A percentile compares a stretch with the other conserved stretches of the same genome.
These are phyloP conservation scores for Marchantia paleacea DNA, from an alignment of 225 moss, liverwort and hornwort genomes.

Conservation along the genomic window DNA sequence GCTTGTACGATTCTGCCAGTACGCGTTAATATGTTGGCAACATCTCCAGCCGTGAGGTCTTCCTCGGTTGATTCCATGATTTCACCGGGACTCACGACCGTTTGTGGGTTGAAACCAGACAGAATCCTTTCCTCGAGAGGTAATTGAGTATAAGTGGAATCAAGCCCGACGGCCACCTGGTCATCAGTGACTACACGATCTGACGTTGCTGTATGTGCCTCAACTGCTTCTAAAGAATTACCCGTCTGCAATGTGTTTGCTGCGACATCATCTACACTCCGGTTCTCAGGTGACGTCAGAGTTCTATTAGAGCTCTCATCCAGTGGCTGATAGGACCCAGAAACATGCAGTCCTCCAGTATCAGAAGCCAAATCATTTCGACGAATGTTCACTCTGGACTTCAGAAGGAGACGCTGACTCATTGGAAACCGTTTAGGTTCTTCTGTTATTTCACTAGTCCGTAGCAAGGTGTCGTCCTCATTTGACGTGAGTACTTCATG, in stretches of 20 bases:
- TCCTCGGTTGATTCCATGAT: background rate
- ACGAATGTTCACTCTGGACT: background rate
- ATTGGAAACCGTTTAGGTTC: background rate
- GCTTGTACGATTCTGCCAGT: constrained; percentile 18
- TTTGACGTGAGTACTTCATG: background rate
- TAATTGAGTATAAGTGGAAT: background rate
- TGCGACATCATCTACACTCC: background rate
- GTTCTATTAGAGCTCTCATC: background rate
- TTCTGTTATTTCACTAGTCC: background rate
- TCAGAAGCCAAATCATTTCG: background rate
- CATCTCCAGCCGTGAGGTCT: constrained; percentile 11
- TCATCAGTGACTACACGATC: background rate
- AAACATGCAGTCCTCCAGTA: background rate
- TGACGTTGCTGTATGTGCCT: background rate
- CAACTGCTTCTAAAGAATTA: background rate
- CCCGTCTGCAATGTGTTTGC: background rate
- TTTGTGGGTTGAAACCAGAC: background rate
- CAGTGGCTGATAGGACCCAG: background rate
- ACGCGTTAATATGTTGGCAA: background rate
- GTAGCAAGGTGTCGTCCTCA: background rate
- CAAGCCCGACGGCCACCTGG: background rate
- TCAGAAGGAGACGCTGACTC: background rate
- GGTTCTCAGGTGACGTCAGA: background rate
- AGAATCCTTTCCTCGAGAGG: background rate
- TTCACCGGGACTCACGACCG: background rate